Conservation (phyloP, 139 green algal genomes). For the Mychonastes homosphaera region DNA sequence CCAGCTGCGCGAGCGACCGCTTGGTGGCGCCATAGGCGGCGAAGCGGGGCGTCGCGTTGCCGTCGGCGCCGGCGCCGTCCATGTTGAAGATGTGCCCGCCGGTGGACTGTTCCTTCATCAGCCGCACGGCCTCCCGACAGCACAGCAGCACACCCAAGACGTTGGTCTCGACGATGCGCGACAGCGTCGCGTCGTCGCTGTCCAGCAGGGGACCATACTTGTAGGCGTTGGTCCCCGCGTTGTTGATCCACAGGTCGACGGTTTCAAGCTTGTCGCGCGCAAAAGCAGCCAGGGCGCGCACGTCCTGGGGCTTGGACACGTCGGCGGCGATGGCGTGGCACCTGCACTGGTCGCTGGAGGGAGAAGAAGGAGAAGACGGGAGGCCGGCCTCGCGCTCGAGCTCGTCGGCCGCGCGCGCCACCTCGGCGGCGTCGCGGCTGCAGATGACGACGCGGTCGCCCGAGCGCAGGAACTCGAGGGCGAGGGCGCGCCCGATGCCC, state of each 20-base stretch:
- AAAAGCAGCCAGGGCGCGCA: background rate
- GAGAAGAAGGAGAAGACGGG: background rate
- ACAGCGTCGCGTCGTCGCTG: slow-evolving; percentile 51
- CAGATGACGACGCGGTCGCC: slow-evolving; percentile 66
- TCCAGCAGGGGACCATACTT: slow-evolving; percentile 61
- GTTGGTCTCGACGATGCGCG: slow-evolving; percentile 82
- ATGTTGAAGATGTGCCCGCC: slow-evolving; percentile 91
- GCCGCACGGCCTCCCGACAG: slow-evolving; percentile 75
- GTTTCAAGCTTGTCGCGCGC: slow-evolving; percentile 2
- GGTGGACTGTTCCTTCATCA: slow-evolving; percentile 68
- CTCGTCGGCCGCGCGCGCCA: too few relatives aligned
- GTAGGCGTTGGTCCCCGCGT: slow-evolving; percentile 83
- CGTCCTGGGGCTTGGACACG: background rate
- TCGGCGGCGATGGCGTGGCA: background rate
- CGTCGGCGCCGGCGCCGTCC: slow-evolving; percentile 72
- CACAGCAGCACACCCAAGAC: slow-evolving; percentile 82
- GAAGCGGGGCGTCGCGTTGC: slow-evolving; percentile 69
- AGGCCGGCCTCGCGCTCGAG: too few relatives aligned
- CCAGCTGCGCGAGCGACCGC: slow-evolving; percentile 19
- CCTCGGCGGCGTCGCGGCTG: slow-evolving; percentile 50
- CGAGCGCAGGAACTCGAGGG: slow-evolving; percentile 57
- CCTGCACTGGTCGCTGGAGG: background rate
- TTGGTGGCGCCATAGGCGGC: slow-evolving; percentile 93
- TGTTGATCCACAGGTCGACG: slow-evolving; percentile 47
- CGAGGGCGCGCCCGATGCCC: slow-evolving; percentile 68